Evolutionary conservation across 2,329 filamentous ascomycete genomes (phyloP).

Genomic region (Penicillium sp.): DNA sequence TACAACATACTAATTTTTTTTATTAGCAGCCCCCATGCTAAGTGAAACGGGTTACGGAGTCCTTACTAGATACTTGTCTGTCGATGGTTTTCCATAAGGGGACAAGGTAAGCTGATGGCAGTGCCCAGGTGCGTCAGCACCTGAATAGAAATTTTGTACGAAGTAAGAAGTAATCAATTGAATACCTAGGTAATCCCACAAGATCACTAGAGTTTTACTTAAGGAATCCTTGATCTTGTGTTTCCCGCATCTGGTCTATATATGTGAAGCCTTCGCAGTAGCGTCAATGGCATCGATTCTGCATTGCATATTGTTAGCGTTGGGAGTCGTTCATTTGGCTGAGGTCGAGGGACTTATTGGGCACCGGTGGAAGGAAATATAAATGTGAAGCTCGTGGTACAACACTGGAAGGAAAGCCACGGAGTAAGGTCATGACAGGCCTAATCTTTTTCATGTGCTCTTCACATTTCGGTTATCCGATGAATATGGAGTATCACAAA

Average conservation of each 20-base stretch:
- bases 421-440: background rate
- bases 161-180: background rate
- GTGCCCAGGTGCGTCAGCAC: background rate
- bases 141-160: background rate
- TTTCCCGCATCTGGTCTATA: background rate
- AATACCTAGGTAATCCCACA: background rate
- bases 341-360: background rate
- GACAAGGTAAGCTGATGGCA: background rate
- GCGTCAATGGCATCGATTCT: background rate
- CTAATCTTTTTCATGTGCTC: background rate
- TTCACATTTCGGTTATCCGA: background rate
- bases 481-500: background rate
- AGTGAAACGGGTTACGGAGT: background rate
- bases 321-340: background rate
- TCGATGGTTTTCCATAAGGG: background rate
- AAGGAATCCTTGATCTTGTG: no score
- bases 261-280: background rate
- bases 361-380: background rate
- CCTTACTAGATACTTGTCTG: background rate
- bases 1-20: no score
- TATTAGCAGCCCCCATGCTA: background rate
- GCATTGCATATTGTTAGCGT: background rate
- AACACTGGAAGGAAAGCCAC: background rate
- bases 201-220: background rate
- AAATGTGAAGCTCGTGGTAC: background rate